These are phyloP conservation scores for Lanmaoa pseudosensibilis DNA, from an alignment of 768 basidiomycete genomes.

Conservation along the genomic window DNA sequence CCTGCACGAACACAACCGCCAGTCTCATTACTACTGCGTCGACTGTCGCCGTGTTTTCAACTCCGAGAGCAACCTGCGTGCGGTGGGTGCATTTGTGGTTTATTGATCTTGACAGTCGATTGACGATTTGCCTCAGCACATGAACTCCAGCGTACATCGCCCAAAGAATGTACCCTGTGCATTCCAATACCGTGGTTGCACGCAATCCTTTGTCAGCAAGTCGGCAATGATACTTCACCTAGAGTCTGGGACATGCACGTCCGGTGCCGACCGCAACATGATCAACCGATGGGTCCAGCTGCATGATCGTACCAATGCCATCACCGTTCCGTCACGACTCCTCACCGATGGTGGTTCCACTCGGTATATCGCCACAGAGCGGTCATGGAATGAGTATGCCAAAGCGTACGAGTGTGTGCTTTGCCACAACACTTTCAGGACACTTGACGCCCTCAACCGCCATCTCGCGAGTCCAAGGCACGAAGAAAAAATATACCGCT, in stretches of 20 bases:
- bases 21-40: conserved; percentile 45
- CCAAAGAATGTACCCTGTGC: conserved; percentile 39
- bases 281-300: conserved; percentile 38
- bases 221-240: conserved; percentile 62
- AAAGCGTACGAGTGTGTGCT: conserved; percentile 61
- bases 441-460: conserved; percentile 51
- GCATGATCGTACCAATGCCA: conserved; percentile 45
- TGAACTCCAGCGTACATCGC: conserved; percentile 52
- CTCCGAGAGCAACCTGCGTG: conserved; percentile 17
- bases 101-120: background rate
- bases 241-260: conserved; percentile 58
- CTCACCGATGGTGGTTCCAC: conserved; percentile 33
- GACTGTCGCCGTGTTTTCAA: conserved; percentile 46
- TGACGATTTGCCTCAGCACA: conserved; percentile 38
- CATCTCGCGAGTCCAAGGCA: conserved; percentile 67
- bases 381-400: conserved; percentile 39
- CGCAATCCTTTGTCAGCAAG: conserved; percentile 45
- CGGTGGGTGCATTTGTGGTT: conserved; percentile 4
- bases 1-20: conserved; percentile 49
- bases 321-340: conserved; percentile 58
- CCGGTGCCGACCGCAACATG: conserved; percentile 44
- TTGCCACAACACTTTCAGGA: conserved; percentile 46
- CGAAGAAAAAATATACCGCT: conserved; percentile 51
- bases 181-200: conserved; percentile 41
- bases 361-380: conserved; percentile 33